Base-by-base conservation (phyloP, 2,329 filamentous ascomycete genomes). In the Fusarium equiseti region DNA sequence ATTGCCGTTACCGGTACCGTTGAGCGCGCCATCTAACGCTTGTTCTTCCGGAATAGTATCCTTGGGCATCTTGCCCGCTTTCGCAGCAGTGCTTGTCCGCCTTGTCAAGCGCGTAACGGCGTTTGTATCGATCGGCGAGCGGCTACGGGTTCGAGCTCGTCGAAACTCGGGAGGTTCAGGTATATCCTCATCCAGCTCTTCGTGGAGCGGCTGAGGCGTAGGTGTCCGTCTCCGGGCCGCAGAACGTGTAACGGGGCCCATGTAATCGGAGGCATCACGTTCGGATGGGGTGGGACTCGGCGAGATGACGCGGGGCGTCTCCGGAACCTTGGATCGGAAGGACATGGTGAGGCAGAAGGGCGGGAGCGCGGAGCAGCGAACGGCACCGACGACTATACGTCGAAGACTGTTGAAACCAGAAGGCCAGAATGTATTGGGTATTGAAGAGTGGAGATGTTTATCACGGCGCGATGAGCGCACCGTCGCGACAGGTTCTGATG, bases 241-340 rank as follows among this genome's bases (percentile, higher is more conserved):
- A 35, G 94, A 95, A 75, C 94, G 89, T 67, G 94, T 97, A 66
- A 90, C 86, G 8, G 93, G 93, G 12, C 90, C 92, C 71, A 89
- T 89, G 80, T 97, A 88, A 40, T 80, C 80, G 26, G 68, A 70
- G 29, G 61, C 63, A 20, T 77, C 78, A 31, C 66, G 74, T 59
- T 81, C 80, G 45, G 80, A 80, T 26, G 80, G 77, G 5, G 92
- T 91, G 43, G 95, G 94, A 59, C 94, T 96, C 43, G 95, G 94
- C 15, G 94, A 97, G 74, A 96, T 97, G 73, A 98, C 92, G 77
- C 94, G 91, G 76, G 94, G 94, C 60, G 92, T 96, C 61, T 88
- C 87, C 61, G 95, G 94, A 62, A 96, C 80, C 66, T 87, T 83
- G 55, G 81, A 79, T 62, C 83, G 84, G 65, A 84, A 78, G 59